A percentile compares a stretch with the other conserved stretches of the same genome.
Conservation (phyloP, 2,329 filamentous ascomycete species). For the Aspergillus cejpii region DNA sequence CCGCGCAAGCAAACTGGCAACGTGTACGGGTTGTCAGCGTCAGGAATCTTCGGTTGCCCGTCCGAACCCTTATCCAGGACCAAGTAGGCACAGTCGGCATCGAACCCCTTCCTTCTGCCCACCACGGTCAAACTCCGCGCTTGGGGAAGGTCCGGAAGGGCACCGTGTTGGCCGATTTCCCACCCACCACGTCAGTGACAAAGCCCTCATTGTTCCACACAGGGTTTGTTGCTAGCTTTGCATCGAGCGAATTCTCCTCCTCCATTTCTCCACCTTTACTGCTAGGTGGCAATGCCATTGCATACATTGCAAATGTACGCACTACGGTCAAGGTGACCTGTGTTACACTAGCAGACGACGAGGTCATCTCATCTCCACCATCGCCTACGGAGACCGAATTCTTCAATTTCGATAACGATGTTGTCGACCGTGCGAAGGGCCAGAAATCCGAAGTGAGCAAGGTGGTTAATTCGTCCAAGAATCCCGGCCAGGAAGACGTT, state of each 20-base stretch:
- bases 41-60: constrained; percentile 77
- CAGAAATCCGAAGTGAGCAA: constrained; percentile 23
- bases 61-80: constrained; percentile 65
- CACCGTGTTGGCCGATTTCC: constrained; percentile 68
- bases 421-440: constrained; percentile 12
- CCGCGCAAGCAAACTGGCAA: constrained; percentile 66
- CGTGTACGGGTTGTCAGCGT: constrained; percentile 75
- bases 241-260: constrained; percentile 49
- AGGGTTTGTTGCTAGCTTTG: constrained; percentile 65
- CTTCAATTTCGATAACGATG: constrained; percentile 41
- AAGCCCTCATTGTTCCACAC: constrained; percentile 46
- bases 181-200: constrained; percentile 40
- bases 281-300: constrained; percentile 52
- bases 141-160: constrained; percentile 59
- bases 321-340: constrained; percentile 68
- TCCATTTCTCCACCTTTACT: constrained; percentile 50
- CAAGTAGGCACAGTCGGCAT: constrained; percentile 89
- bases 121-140: constrained; percentile 20
- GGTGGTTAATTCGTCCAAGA: constrained; percentile 20
- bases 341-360: constrained; percentile 39
- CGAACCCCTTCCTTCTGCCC: constrained; percentile 34
- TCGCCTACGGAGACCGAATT: constrained; percentile 37
- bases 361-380: constrained; percentile 20
- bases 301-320: constrained; percentile 82
- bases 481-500: constrained; percentile 27